Evolutionary conservation across 192 early-diverging fungal species (phyloP), one percentile per base, ranked within the genome.

Genomic region (Backusella sp.): DNA sequence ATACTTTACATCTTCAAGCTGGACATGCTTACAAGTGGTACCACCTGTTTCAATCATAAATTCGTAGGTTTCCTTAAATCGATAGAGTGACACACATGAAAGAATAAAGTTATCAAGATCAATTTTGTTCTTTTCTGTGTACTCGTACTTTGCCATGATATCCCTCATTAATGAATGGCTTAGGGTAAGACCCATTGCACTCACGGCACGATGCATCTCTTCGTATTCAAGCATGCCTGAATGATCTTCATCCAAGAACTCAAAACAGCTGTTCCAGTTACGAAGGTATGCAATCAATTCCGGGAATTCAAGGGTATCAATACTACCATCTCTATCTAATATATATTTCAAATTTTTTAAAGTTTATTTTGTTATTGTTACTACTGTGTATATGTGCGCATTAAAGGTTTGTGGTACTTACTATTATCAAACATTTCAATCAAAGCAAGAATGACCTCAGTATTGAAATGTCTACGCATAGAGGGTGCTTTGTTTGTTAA

Each of bases 361-460:
- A 23, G 11, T 21, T 11, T 21, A 23, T 69, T 34, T 69, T 36
- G 19, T 14, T 69, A 4, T 21, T 36, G 6, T 62, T 28, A 12
- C 9, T 62, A 14, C 3, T 59, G 11, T 59, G 52, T 62, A n/a
- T 62, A 11, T 62, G 23, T 62, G 56, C 23, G 9, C 56, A 44
- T 39, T 44, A 17, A 17, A 44, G 5, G 14, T 28, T 62, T 62
- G 56, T 62, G 23, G n/a, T 69, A 69, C 67, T 68, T 68, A 68
- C 68, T 69, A 4, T 69, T 39, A 69, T 69, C 68, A 69, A 69
- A 69, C 68, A 69, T 69, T 21, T 37, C 68, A 35, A 69, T 69
- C n/a, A 69, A 39, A 23, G 21, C 36, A 23, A 21, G 21, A 11
- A 69, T 37, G 19, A 37, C 68, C 37, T 69, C 68, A 69, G 11